These are phyloP conservation scores for Alliaria petiolata DNA, from an alignment of 345 rosid species.

Conservation along the genomic window DNA sequence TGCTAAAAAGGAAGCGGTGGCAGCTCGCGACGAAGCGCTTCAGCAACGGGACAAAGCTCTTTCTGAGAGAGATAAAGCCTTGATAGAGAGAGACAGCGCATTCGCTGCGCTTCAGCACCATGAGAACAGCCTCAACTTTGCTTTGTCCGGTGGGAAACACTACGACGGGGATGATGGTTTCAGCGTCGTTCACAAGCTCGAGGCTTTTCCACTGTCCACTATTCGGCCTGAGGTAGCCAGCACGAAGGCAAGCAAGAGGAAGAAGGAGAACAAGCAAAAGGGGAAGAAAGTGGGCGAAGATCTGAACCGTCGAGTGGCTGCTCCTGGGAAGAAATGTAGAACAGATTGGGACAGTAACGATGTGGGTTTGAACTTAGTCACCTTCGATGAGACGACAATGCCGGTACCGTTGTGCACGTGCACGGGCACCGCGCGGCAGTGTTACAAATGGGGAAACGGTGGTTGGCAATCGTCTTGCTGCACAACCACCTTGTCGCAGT, in stretches of 20 bases:
- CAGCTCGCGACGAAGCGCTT: conserved; percentile 74
- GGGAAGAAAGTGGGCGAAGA: conserved; percentile 59
- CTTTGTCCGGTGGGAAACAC: conserved; percentile 44
- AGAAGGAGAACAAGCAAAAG: conserved; percentile 58
- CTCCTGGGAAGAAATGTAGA: conserved; percentile 61
- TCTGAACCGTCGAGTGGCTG: conserved; percentile 45
- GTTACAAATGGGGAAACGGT: conserved; percentile 98
- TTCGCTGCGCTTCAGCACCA: conserved; percentile 66
- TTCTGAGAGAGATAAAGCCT: conserved; percentile 69
- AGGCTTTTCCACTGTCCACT: conserved; percentile 50
- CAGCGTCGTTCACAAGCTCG: conserved; percentile 33
- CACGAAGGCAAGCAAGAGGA: conserved; percentile 40
- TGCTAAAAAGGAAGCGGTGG: conserved; percentile 72
- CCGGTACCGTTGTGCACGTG: conserved; percentile 82
- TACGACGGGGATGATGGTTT: conserved; percentile 45
- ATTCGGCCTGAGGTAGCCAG: conserved; percentile 44
- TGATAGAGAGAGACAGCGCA: conserved; percentile 81
- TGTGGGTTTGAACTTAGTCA: conserved; percentile 54
- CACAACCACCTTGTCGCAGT: conserved; percentile 73
- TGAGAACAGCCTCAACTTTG: conserved; percentile 52
- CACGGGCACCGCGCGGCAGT: conserved; percentile 66
- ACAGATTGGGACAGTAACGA: conserved; percentile 68
- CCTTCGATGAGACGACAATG: conserved; percentile 69
- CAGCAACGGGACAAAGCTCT: conserved; percentile 78
- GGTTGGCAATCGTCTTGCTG: conserved; percentile 99